Conservation (phyloP, 2,329 filamentous ascomycete genomes). For the Lizonia empirigonia region DNA sequence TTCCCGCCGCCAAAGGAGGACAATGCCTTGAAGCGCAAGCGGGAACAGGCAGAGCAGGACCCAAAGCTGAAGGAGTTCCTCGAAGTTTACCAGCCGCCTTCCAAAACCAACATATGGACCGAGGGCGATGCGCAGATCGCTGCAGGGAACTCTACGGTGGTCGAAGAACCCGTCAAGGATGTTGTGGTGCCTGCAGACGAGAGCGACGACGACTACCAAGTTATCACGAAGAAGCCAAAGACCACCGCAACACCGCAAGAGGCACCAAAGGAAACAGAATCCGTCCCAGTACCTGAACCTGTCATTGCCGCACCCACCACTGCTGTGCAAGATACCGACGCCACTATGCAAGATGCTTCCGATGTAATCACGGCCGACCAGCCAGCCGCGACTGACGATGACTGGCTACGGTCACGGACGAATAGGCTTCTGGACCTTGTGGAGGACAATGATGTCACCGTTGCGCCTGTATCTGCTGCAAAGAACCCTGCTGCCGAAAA, state of each 20-base stretch:
- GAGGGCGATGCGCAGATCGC: constrained; percentile 55
- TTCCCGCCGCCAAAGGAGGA: constrained; percentile 33
- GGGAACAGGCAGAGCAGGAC: constrained; percentile 64
- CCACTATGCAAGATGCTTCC: constrained; percentile 24
- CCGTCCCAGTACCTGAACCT: not conserved
- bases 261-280: constrained; percentile 10
- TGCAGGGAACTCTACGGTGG: constrained; percentile 15
- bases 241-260: constrained; percentile 14
- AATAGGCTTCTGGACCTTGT: constrained; percentile 83
- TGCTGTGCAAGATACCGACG: constrained; percentile 19
- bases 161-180: constrained; percentile 25
- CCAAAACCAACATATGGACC: constrained; percentile 68
- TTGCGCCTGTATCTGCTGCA: constrained; percentile 11
- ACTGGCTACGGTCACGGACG: constrained; percentile 90
- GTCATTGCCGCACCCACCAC: not conserved
- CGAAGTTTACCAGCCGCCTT: constrained; percentile 75
- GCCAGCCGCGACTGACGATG: constrained; percentile 71
- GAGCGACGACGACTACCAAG: constrained; percentile 78
- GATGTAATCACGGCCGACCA: constrained; percentile 33
- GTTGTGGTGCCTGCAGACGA: constrained; percentile 52
- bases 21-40: constrained; percentile 69
- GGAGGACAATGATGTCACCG: constrained; percentile 68
- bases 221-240: constrained; percentile 58
- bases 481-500: constrained; percentile 18
- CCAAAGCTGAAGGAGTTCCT: constrained; percentile 87